Evolutionary conservation across 371 early-diverging fungal species (phyloP).

Genomic region (Rhizopus delemar): DNA sequence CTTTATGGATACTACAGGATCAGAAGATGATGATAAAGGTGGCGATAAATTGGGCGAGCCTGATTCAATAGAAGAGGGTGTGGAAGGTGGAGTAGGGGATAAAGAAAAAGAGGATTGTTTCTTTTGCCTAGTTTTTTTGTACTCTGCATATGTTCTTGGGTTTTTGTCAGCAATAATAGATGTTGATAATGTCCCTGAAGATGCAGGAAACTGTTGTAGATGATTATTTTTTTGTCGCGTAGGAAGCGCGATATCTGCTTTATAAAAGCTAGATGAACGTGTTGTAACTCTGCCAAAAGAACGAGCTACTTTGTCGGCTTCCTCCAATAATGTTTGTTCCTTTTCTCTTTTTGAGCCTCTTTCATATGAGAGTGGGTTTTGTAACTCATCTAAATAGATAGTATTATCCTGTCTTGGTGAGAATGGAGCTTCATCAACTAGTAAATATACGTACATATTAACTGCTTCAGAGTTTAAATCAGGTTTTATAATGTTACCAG

Average conservation of each 20-base stretch:
- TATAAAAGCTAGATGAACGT: conserved; percentile 19
- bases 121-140: neutral
- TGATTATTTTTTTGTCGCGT: conserved; percentile 18
- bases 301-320: neutral
- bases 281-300: conserved; percentile 7
- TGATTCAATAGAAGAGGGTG: conserved; percentile 1
- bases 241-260: conserved; percentile 8
- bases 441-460: neutral
- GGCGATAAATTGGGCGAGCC: neutral
- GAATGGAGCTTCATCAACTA: conserved; percentile 1
- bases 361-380: conserved; percentile 14
- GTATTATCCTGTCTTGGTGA: conserved; percentile 18
- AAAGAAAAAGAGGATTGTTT: neutral
- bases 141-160: neutral
- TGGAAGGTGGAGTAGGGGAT: conserved; percentile 4
- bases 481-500: neutral
- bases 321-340: conserved; percentile 6
- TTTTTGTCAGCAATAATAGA: neutral
- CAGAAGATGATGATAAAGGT: neutral
- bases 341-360: conserved; percentile 13
- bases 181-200: neutral
- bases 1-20: neutral
- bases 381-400: conserved; percentile 27
- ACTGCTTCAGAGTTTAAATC: neutral
- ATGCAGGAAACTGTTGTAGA: neutral